Evolutionary conservation across 2,329 filamentous ascomycete species (phyloP).

Genomic region (Penicillium janthinellum): DNA sequence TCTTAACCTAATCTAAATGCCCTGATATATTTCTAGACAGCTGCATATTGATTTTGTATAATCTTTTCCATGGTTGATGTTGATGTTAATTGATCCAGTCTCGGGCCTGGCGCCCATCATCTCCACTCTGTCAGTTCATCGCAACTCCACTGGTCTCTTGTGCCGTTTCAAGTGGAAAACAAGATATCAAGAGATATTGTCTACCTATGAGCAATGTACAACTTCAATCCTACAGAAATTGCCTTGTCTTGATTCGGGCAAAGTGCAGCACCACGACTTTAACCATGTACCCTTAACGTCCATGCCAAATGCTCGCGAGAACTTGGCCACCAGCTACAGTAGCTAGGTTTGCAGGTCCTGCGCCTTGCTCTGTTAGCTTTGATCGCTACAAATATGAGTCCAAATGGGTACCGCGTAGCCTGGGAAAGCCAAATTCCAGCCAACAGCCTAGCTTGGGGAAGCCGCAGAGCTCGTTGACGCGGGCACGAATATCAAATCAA

Average conservation of each 20-base stretch:
- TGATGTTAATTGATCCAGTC: too few species aligned
- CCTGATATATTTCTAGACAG: background rate
- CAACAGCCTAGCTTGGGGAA: too few species aligned
- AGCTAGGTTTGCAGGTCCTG: background rate
- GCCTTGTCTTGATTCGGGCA: background rate
- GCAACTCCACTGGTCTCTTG: slow-evolving; percentile 3
- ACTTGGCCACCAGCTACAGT: background rate
- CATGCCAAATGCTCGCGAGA: background rate
- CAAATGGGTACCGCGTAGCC: slow-evolving; percentile 16
- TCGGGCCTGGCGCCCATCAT: too few species aligned
- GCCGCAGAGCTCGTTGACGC: too few species aligned
- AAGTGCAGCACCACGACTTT: background rate
- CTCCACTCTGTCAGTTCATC: background rate
- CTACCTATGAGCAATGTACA: background rate
- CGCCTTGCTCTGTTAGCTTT: background rate
- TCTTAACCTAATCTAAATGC: background rate
- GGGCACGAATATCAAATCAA: too few species aligned
- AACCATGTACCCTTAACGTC: background rate
- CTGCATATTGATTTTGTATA: background rate
- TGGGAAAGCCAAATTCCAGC: background rate
- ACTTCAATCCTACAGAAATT: background rate
- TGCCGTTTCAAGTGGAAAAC: background rate
- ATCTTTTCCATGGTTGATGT: background rate
- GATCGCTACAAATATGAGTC: slow-evolving; percentile 15
- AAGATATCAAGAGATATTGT: background rate